phyloP scores from a whole-genome alignment of 2,329 filamentous ascomycete genomes.

The Phialocephala sp. region DNA sequence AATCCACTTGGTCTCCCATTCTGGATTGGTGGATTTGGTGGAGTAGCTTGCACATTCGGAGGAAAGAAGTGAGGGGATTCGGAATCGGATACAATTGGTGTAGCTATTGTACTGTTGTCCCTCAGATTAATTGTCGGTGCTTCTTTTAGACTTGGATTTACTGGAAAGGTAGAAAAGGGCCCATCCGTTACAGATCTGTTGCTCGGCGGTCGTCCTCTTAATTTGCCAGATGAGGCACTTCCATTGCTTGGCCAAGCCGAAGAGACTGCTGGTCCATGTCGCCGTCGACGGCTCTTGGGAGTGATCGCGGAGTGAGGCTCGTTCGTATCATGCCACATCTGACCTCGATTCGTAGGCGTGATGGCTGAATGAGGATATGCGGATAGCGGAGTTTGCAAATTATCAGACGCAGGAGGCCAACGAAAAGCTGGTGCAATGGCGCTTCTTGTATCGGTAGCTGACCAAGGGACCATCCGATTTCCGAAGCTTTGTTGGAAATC shows the following conservation, averaged over 20 bases:
- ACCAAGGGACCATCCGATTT: constrained; percentile 39
- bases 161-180: constrained; percentile 73
- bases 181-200: constrained; percentile 70
- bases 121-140: constrained; percentile 52
- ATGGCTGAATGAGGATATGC: constrained; percentile 81
- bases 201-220: constrained; percentile 79
- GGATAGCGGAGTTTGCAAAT: constrained; percentile 65
- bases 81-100: constrained; percentile 51
- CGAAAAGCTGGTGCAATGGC: constrained; percentile 42
- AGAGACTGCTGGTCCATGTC: constrained; percentile 86
- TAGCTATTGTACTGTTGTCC: constrained; percentile 48
- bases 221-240: constrained; percentile 68
- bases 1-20: constrained; percentile 54
- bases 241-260: constrained; percentile 83
- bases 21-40: constrained; percentile 26
- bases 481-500: constrained; percentile 36
- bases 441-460: constrained; percentile 32
- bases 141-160: constrained; percentile 58
- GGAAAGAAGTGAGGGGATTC: constrained; percentile 45
- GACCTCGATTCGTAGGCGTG: constrained; percentile 62
- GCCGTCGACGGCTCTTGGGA: constrained; percentile 60
- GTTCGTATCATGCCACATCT: constrained; percentile 50
- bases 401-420: constrained; percentile 49
- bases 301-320: constrained; percentile 79
- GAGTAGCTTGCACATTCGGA: constrained; percentile 26